Conservation (phyloP, 2,329 filamentous ascomycete genomes). For the Neospermospora avenae region DNA sequence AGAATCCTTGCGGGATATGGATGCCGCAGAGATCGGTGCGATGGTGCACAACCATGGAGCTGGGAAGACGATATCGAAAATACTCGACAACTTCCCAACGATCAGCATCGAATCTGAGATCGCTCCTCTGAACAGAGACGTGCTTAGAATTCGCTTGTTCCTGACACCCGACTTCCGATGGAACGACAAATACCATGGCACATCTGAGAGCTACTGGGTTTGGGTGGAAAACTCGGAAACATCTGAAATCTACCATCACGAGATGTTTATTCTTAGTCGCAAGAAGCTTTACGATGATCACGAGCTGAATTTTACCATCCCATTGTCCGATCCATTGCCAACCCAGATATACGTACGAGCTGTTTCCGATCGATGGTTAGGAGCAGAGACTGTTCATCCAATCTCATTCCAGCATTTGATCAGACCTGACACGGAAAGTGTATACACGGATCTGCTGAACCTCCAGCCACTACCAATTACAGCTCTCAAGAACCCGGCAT, state of each 20-base stretch:
- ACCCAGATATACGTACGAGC: conserved; percentile 95
- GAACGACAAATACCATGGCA: conserved; percentile 92
- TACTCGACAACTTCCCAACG: conserved; percentile 90
- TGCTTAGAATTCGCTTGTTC: conserved; percentile 83
- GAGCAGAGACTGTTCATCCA: conserved; percentile 90
- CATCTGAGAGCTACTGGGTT: conserved; percentile 94
- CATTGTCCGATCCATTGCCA: conserved; percentile 85
- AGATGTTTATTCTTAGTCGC: conserved; percentile 89
- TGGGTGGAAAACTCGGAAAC: conserved; percentile 99
- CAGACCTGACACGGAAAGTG: conserved; percentile 92
- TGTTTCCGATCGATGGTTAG: conserved; percentile 93
- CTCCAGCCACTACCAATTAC: conserved; percentile 84
- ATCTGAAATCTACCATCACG: conserved; percentile 95
- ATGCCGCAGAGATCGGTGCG: conserved; percentile 81
- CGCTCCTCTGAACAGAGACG: conserved; percentile 89
- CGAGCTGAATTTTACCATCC: conserved; percentile 96
- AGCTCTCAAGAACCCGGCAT: conserved; percentile 78
- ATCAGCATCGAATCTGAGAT: conserved; percentile 90
- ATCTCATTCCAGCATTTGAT: conserved; percentile 98
- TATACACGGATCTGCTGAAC: conserved; percentile 92
- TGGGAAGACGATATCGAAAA: conserved; percentile 74
- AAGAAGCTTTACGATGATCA: conserved; percentile 94
- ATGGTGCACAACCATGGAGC: conserved; percentile 89
- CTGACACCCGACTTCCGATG: conserved; percentile 88
- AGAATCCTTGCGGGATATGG: conserved; percentile 88